Evolutionary conservation across 805 yeast species (phyloP).

Genomic region (Blastobotrys parvus): DNA sequence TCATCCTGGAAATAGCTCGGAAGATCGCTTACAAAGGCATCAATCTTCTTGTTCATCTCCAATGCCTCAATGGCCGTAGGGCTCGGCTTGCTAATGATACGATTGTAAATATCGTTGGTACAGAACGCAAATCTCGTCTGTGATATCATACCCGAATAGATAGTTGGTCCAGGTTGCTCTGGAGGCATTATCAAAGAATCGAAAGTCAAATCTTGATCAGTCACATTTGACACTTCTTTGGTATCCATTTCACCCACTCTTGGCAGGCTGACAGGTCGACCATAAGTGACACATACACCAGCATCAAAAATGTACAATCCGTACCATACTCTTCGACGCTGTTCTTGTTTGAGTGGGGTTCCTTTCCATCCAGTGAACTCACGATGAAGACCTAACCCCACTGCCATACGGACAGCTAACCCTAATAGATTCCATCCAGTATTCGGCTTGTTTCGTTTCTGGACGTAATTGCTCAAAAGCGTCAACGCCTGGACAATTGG

Average conservation of each 20-base stretch:
- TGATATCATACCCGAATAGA: slow-evolving; percentile 50
- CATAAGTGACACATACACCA: slow-evolving; percentile 56
- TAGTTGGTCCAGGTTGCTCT: slow-evolving; percentile 35
- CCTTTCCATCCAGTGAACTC: slow-evolving; percentile 39
- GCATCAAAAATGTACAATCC: slow-evolving; percentile 55
- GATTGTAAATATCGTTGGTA: slow-evolving; percentile 42
- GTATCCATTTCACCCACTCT: slow-evolving; percentile 40
- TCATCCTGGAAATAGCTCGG: slow-evolving; percentile 39
- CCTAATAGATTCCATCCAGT: slow-evolving; percentile 65
- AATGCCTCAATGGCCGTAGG: slow-evolving; percentile 44
- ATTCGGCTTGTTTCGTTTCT: slow-evolving; percentile 57
- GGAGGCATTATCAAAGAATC: slow-evolving; percentile 20
- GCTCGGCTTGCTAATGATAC: slow-evolving; percentile 38
- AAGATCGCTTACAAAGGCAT: slow-evolving; percentile 30
- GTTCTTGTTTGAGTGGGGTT: slow-evolving; percentile 40
- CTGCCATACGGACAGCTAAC: slow-evolving; percentile 56
- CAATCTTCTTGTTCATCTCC: slow-evolving; percentile 37
- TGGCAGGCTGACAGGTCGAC: slow-evolving; percentile 53
- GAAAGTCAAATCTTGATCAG: slow-evolving; percentile 34
- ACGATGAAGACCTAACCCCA: slow-evolving; percentile 53
- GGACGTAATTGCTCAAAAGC: slow-evolving; percentile 51
- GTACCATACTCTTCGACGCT: slow-evolving; percentile 62
- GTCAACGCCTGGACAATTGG: slow-evolving; percentile 46
- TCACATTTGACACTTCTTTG: slow-evolving; percentile 41
- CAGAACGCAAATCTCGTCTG: slow-evolving; percentile 43